phyloP scores from a whole-genome alignment of 2,329 filamentous ascomycete genomes.

The Talaromyces atroroseus region DNA sequence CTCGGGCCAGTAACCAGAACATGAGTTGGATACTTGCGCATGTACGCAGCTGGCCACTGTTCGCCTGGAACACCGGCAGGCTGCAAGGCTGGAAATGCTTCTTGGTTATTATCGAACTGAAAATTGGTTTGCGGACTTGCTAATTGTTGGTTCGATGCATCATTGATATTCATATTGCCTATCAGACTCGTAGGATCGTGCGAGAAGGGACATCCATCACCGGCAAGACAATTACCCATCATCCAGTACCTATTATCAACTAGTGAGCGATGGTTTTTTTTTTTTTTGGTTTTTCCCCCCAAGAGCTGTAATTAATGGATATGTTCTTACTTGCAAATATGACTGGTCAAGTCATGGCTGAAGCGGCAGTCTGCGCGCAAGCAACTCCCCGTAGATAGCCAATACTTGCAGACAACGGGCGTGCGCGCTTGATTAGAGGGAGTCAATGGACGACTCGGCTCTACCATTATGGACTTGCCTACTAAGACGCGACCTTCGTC shows the following conservation, averaged over 20 bases:
- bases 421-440: constrained; percentile 68
- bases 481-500: constrained; percentile 67
- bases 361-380: constrained; percentile 93
- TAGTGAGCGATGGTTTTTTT: not conserved
- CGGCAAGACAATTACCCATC: constrained; percentile 89
- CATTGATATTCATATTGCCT: constrained; percentile 72
- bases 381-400: constrained; percentile 90
- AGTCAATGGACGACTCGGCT: constrained; percentile 66
- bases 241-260: constrained; percentile 65
- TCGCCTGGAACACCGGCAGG: constrained; percentile 56
- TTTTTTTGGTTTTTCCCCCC: too few species aligned
- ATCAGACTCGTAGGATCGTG: constrained; percentile 87
- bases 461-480: constrained; percentile 80
- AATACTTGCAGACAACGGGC: constrained; percentile 94
- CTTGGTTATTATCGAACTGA: constrained; percentile 71
- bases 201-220: constrained; percentile 91
- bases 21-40: constrained; percentile 41
- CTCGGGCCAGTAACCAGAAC: constrained; percentile 43
- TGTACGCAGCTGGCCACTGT: constrained; percentile 49
- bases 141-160: constrained; percentile 41
- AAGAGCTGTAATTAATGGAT: not conserved
- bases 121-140: constrained; percentile 61
- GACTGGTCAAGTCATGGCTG: constrained; percentile 90
- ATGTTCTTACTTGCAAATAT: constrained; percentile 87
- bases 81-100: constrained; percentile 74